Conservation (phyloP, 2,329 filamentous ascomycete genomes). For the Teratosphaeria epicoccoides region DNA sequence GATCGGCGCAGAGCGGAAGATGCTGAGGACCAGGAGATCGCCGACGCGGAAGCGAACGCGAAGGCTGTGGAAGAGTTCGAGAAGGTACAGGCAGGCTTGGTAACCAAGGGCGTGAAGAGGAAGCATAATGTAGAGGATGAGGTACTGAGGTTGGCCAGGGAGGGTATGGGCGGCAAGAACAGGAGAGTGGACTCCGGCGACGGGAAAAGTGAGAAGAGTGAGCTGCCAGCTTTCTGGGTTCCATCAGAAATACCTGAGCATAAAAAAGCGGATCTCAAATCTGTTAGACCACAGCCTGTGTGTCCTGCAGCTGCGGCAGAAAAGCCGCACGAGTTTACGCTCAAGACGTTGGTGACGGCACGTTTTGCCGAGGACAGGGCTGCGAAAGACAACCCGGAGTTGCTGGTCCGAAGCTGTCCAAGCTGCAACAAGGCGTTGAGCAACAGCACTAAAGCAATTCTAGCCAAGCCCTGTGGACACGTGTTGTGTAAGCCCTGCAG, state of each 20-base stretch:
- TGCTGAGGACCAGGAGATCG: conserved; percentile 47
- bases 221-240: conserved; percentile 88
- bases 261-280: conserved; percentile 35
- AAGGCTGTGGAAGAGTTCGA: conserved; percentile 75
- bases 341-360: conserved; percentile 67
- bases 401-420: conserved; percentile 56
- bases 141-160: conserved; percentile 55
- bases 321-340: conserved; percentile 60
- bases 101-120: conserved; percentile 49
- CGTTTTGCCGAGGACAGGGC: conserved; percentile 64
- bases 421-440: conserved; percentile 73
- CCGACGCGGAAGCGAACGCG: conserved; percentile 59
- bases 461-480: conserved; percentile 83
- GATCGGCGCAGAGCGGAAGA: conserved; percentile 53
- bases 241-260: conserved; percentile 65
- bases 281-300: conserved; percentile 39
- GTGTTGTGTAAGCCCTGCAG: conserved; percentile 81
- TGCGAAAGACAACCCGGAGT: conserved; percentile 13
- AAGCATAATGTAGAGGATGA: conserved; percentile 76
- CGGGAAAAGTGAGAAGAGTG: conserved; percentile 51
- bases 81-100: conserved; percentile 58
- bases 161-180: conserved; percentile 53
- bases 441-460: conserved; percentile 70
- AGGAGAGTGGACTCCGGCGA: conserved; percentile 52
- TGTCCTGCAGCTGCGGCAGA: conserved; percentile 50